phyloP scores from a whole-genome alignment of 257 asterid genomes.

The Ilex asprella region DNA sequence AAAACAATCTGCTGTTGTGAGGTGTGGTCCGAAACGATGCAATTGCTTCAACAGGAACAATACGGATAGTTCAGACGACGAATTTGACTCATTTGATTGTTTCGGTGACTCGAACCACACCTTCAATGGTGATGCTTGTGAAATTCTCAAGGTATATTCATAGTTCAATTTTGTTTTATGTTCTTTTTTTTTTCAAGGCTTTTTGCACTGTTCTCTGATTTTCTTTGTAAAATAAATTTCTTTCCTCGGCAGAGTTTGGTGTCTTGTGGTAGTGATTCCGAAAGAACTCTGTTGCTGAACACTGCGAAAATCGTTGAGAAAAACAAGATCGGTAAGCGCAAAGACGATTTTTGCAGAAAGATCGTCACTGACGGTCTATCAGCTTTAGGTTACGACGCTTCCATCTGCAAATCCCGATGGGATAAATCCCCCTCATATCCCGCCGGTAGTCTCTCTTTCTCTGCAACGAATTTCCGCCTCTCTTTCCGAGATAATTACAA shows the following conservation, averaged over 20 bases:
- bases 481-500: neutral
- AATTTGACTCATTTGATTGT: constrained; percentile 37
- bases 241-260: constrained; percentile 57
- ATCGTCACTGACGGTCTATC: constrained; percentile 56
- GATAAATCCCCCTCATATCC: constrained; percentile 52
- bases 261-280: constrained; percentile 40
- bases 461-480: neutral
- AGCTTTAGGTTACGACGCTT: constrained; percentile 68
- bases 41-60: constrained; percentile 63
- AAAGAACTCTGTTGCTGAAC: constrained; percentile 66
- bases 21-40: constrained; percentile 59
- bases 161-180: neutral
- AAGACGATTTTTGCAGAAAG: constrained; percentile 46
- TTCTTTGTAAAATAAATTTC: constrained; percentile 4
- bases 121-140: constrained; percentile 37
- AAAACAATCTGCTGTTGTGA: constrained; percentile 27
- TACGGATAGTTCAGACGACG: constrained; percentile 68
- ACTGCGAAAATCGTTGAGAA: constrained; percentile 56
- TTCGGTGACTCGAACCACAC: constrained; percentile 29
- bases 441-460: constrained; percentile 38
- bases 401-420: constrained; percentile 88
- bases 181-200: constrained; percentile 7
- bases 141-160: constrained; percentile 52
- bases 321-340: constrained; percentile 45
- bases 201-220: neutral